A percentile compares a stretch with the other conserved stretches of the same genome.
phyloP scores from a whole-genome alignment of 225 moss, liverwort and hornwort species.

The Polytrichum commune region DNA sequence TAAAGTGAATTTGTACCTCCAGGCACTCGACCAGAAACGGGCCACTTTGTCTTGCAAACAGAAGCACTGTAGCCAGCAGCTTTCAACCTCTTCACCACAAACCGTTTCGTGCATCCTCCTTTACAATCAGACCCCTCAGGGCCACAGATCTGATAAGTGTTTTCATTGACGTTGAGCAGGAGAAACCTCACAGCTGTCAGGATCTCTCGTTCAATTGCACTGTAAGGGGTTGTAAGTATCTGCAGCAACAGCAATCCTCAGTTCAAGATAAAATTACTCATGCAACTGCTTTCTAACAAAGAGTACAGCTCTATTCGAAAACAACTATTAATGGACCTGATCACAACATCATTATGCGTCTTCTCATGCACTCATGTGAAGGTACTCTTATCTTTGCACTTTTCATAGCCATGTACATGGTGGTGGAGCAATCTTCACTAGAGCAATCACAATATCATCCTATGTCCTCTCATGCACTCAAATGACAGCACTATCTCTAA shows the following conservation, averaged over 20 bases:
- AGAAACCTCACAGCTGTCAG: conserved; percentile 47
- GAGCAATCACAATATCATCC: too few species aligned
- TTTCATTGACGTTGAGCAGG: conserved; percentile 57
- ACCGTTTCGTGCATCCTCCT: conserved; percentile 63
- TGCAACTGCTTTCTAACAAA: background rate
- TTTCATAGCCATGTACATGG: too few species aligned
- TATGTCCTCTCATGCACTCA: too few species aligned
- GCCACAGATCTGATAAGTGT: conserved; percentile 56
- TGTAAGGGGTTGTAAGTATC: conserved; percentile 48
- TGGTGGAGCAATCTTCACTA: too few species aligned
- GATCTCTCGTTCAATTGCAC: conserved; percentile 51
- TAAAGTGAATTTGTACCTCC: conserved; percentile 37
- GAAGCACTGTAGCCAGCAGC: conserved; percentile 50
- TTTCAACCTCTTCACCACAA: conserved; percentile 59
- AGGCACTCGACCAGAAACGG: conserved; percentile 57
- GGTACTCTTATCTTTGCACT: too few species aligned
- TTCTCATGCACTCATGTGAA: too few species aligned
- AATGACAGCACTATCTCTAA: too few species aligned
- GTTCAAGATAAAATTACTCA: background rate
- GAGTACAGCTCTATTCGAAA: background rate
- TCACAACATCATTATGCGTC: too few species aligned
- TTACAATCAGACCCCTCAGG: conserved; percentile 50
- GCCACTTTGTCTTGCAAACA: conserved; percentile 69
- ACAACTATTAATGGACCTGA: too few species aligned
- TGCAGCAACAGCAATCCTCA: conserved; percentile 22